These are phyloP conservation scores for Cladosporium sp. DNA, from an alignment of 2,329 filamentous ascomycete genomes.

Conservation along the genomic window DNA sequence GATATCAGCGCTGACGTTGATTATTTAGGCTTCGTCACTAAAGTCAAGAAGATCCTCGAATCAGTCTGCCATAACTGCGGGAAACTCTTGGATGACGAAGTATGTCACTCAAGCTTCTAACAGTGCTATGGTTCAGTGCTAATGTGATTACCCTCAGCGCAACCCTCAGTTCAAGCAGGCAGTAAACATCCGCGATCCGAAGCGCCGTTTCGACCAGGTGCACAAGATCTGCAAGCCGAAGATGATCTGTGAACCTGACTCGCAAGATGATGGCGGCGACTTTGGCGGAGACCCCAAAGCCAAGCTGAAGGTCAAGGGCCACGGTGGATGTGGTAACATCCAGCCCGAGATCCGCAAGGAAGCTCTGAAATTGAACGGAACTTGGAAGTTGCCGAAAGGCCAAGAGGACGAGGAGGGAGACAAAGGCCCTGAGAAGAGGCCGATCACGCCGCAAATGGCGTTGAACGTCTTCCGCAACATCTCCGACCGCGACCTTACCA, in stretches of 20 bases:
- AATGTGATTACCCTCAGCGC: slow-evolving; percentile 53
- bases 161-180: slow-evolving; percentile 79
- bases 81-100: slow-evolving; percentile 94
- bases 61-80: slow-evolving; percentile 99
- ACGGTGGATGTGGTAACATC: slow-evolving; percentile 89
- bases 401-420: slow-evolving; percentile 63
- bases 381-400: slow-evolving; percentile 64
- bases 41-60: slow-evolving; percentile 98
- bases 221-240: slow-evolving; percentile 91
- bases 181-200: slow-evolving; percentile 80
- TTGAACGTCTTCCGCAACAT: slow-evolving; percentile 84
- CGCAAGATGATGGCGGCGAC: slow-evolving; percentile 59
- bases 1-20: slow-evolving; percentile 24
- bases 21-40: slow-evolving; percentile 81
- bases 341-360: slow-evolving; percentile 85
- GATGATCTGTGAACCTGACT: slow-evolving; percentile 73
- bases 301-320: slow-evolving; percentile 49
- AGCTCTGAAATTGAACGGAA: slow-evolving; percentile 74
- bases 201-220: slow-evolving; percentile 85
- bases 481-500: slow-evolving; percentile 68
- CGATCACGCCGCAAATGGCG: slow-evolving; percentile 76
- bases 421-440: slow-evolving; percentile 68
- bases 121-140: slow-evolving; percentile 29
- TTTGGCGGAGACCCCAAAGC: slow-evolving; percentile 54
- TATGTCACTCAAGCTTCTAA: slow-evolving; percentile 59